Percentiles rank a stretch among this genome's conserved stretches.
phyloP scores from a whole-genome alignment of 1,139 yeast species.

The Geotrichum fermentans region DNA sequence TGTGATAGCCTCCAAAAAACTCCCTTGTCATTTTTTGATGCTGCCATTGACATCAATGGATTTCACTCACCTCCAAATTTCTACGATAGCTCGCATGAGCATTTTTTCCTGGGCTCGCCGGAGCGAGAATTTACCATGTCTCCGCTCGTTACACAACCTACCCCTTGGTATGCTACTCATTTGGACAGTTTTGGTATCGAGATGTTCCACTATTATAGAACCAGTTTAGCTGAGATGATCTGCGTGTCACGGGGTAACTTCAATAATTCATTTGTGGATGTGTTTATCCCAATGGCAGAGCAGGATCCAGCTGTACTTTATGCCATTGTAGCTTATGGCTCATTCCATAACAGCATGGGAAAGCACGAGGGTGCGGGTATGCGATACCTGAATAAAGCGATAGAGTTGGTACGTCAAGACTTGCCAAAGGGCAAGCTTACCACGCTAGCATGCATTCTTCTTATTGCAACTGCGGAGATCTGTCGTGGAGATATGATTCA shows the following conservation, averaged over 20 bases:
- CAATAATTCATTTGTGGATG: constrained; percentile 63
- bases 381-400: constrained; percentile 34
- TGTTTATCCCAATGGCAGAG: constrained; percentile 73
- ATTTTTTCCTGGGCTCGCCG: background rate
- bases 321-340: constrained; percentile 74
- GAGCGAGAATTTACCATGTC: background rate
- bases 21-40: background rate
- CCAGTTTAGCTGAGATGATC: constrained; percentile 52
- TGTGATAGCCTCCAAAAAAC: background rate
- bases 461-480: constrained; percentile 67
- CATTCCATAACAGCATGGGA: constrained; percentile 53
- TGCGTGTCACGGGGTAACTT: constrained; percentile 64
- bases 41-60: too few relatives aligned
- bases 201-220: constrained; percentile 62
- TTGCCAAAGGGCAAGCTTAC: constrained; percentile 30
- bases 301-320: constrained; percentile 62
- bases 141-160: constrained; percentile 3
- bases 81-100: background rate
- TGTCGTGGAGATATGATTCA: constrained; percentile 70
- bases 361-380: constrained; percentile 38
- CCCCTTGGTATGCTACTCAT: constrained; percentile 25
- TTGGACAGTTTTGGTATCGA: constrained; percentile 45
- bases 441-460: constrained; percentile 60
- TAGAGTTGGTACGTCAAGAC: constrained; percentile 27
- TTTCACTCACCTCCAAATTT: background rate